Evolutionary conservation across 306 rosid genomes (phyloP), one percentile per base, ranked within the genome.

Genomic region (Malus sylvestris): DNA sequence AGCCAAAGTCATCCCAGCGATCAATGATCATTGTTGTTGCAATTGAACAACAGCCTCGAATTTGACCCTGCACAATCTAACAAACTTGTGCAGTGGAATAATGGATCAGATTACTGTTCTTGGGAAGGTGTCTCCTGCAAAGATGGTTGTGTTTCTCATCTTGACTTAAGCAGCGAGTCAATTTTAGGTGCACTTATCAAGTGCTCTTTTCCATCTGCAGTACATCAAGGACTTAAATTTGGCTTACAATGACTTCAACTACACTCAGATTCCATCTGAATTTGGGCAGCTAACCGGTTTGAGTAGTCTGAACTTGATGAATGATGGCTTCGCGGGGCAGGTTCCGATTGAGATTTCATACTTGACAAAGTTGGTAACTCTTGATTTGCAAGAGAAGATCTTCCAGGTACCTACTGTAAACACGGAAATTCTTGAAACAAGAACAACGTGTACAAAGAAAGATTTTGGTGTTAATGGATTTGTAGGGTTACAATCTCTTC

Each of bases 101-200:
- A 77, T 73, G 80, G 8, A 27, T 1, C 35, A 3, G 80, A 60
- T 73, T 88, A 85, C 58, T 83, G 95, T 33, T 6, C 27, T 19
- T 89, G 95, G 97, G 40, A 2, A 1, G 95, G 93, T 86, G 14
- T 12, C 8, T 57, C 2, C 25, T 90, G 90, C 62, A 72, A 81
- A 9, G 3, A 4, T 10, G 55, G 63, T 0, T 27, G 29, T 27
- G 29, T 27, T 2, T 27, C 29, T 2, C 29, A 27, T 27, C 29
- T 27, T 27, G 77, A 80, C 25, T 45, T 86, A 55, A 62, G 69
- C 78, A 45, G 14, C 2, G 73, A 71, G 65, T 20, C 0, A 0
- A 73, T 83, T 63, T 14, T 15, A 0, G 85, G 83, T 2, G 78
- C 19, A n/a, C 25, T 80, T 77, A 44, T n/a, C 83, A 0, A 86